Evolutionary conservation across 2,329 filamentous ascomycete genomes (phyloP), one percentile per base, ranked within the genome.

Genomic region (Alternaria arbusti): DNA sequence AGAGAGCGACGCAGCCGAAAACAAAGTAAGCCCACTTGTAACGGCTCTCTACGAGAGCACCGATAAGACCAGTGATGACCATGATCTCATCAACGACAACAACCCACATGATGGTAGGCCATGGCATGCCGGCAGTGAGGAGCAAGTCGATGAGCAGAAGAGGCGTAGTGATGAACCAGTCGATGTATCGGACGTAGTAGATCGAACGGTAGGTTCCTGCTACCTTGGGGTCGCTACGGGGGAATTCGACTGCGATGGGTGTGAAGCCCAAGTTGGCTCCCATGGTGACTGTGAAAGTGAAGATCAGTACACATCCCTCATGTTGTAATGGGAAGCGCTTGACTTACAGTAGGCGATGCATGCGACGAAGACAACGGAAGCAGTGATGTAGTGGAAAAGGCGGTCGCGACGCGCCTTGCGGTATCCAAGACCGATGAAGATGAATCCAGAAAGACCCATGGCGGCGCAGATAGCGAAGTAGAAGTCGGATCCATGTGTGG

Each of bases 21-120:
- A 81, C 79, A 75, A 85, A 90, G 79, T 89, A 92, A 2, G 88
- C 88, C 88, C 87, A 91, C 74, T 91, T 92, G 82, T 91, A 92
- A 3, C 79, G 81, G 9, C 85, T 87, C 15, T 78, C 75, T 4
- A 90, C 87, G 1, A 91, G 84, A 4, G 90, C 88, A 26, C 90
- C 90, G 17, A 91, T 84, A 6, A 91, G 84, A 23, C 88, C 88
- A 22, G 86, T 87, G n/a, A 91, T 80, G 51, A 92, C 86, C 88
- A 91, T 90, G 70, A 91, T 82, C 71, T 86, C 82, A 66, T 90
- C 88, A 4, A 90, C 83, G 6, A 91, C 80, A 8, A 91, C 81
- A 2, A 87, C 86, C 72, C 85, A 87, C 43, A 90, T 73, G 26
- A 91, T 87, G 2, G 87, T 89, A 0, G 89, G 87, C 79, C 86